phyloP scores from a whole-genome alignment of 2,329 filamentous ascomycete species.

The Penicillium digitatum region DNA sequence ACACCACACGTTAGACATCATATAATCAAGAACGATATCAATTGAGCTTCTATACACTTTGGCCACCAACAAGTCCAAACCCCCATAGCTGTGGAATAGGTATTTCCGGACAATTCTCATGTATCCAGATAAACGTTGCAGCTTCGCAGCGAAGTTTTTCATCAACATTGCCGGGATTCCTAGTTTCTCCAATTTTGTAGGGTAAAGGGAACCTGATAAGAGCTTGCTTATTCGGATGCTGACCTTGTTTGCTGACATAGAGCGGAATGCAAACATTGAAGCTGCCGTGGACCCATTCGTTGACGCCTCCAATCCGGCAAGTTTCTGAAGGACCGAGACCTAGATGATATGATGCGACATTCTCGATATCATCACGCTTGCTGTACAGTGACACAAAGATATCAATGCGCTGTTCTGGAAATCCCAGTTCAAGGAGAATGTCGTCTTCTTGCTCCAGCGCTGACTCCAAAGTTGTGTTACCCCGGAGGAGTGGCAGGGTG shows the following conservation, averaged over 20 bases:
- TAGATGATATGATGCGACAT: constrained; percentile 11
- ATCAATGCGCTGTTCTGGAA: constrained; percentile 13
- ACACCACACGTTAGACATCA: too few relatives aligned
- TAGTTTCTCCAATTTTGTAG: constrained; percentile 37
- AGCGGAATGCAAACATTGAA: too few relatives aligned
- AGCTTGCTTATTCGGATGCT: too few relatives aligned
- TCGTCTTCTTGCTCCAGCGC: constrained; percentile 14
- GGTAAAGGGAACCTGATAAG: constrained; percentile 23
- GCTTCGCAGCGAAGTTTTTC: constrained; percentile 45
- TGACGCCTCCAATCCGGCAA: constrained; percentile 22
- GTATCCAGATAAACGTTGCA: constrained; percentile 42
- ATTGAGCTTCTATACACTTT: too few relatives aligned
- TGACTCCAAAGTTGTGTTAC: constrained; percentile 11
- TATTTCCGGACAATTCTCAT: constrained; percentile 34
- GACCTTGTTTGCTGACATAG: too few relatives aligned
- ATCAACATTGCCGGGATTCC: constrained; percentile 41
- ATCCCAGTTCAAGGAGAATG: constrained; percentile 10
- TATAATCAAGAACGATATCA: too few relatives aligned
- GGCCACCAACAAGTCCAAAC: too few relatives aligned
- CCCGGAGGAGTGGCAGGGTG: constrained; percentile 14
- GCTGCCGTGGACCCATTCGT: too few relatives aligned
- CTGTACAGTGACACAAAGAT: constrained; percentile 12
- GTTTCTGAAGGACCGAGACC: constrained; percentile 7
- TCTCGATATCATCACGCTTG: constrained; percentile 7
- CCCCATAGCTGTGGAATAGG: too few relatives aligned